A percentile compares a stretch with the other conserved stretches of the same genome.
Conservation (phyloP, 805 yeast genomes). For the Wickerhamiella allomyrinae region DNA sequence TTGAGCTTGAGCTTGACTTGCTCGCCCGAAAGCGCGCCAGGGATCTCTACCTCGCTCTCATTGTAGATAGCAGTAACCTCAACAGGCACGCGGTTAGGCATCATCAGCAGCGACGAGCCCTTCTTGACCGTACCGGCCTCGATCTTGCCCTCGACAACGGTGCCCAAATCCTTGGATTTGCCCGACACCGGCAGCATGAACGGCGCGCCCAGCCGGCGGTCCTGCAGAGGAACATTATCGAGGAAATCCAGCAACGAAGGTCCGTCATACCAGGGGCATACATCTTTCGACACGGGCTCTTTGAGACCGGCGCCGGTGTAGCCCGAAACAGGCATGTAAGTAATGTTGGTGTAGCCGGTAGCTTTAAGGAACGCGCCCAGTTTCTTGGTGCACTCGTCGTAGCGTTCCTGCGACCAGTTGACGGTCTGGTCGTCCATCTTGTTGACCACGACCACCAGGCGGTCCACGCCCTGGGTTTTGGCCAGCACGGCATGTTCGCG, state of each 20-base stretch:
- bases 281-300: constrained; percentile 56
- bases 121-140: constrained; percentile 89
- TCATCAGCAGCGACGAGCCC: constrained; percentile 57
- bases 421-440: constrained; percentile 99
- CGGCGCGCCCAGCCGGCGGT: constrained; percentile 85
- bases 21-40: constrained; percentile 85
- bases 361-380: constrained; percentile 56
- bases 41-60: constrained; percentile 92
- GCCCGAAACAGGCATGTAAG: constrained; percentile 96
- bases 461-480: constrained; percentile 96
- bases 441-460: constrained; percentile 82
- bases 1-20: constrained; percentile 87
- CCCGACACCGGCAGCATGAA: constrained; percentile 94
- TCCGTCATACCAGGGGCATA: constrained; percentile 88
- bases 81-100: constrained; percentile 80
- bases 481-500: constrained; percentile 96
- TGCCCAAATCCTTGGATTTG: constrained; percentile 94
- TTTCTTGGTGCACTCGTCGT: constrained; percentile 85
- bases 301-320: constrained; percentile 94
- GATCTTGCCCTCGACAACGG: constrained; percentile 94
- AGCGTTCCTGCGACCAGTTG: constrained; percentile 88
- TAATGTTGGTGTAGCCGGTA: constrained; percentile 82
- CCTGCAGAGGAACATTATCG: constrained; percentile 65
- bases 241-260: constrained; percentile 84
- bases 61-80: constrained; percentile 82